Evolutionary conservation across 1,284 basidiomycete genomes (phyloP).

Genomic region (Cryptococcus sp.): DNA sequence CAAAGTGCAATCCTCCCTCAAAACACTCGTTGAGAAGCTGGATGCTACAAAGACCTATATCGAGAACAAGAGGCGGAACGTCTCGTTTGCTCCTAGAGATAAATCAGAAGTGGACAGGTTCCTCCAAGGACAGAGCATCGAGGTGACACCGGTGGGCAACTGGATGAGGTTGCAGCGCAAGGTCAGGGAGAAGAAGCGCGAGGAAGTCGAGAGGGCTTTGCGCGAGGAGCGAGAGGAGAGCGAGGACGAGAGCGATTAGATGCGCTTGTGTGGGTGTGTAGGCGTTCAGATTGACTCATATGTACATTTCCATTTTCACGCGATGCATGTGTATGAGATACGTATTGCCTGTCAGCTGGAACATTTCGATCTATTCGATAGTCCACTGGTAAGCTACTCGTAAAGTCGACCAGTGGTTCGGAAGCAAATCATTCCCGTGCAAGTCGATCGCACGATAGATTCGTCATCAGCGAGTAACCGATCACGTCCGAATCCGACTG

Average conservation of each 20-base stretch:
- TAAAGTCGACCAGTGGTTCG: too few species aligned
- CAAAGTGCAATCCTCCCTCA: slow-evolving; percentile 59
- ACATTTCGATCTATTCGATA: too few species aligned
- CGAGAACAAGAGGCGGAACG: slow-evolving; percentile 65
- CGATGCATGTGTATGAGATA: too few species aligned
- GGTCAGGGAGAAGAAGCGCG: slow-evolving; percentile 70
- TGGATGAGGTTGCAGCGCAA: slow-evolving; percentile 80
- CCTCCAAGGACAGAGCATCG: slow-evolving; percentile 64
- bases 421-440: too few species aligned
- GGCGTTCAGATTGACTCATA: too few species aligned
- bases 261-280: not conserved
- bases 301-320: too few species aligned
- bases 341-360: too few species aligned
- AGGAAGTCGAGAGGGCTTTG: slow-evolving; percentile 59
- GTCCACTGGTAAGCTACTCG: too few species aligned
- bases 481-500: too few species aligned
- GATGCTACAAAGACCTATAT: slow-evolving; percentile 81
- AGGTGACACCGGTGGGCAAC: slow-evolving; percentile 74
- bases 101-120: slow-evolving; percentile 70
- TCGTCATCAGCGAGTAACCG: too few species aligned
- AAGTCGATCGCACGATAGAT: too few species aligned
- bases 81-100: slow-evolving; percentile 70
- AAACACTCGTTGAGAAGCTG: slow-evolving; percentile 76
- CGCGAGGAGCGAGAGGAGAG: slow-evolving; percentile 37
- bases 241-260: slow-evolving; percentile 23